A percentile compares a stretch with the other conserved stretches of the same genome.
phyloP scores from a whole-genome alignment of 164 flowering plant species.

The Taxillus chinensis region DNA sequence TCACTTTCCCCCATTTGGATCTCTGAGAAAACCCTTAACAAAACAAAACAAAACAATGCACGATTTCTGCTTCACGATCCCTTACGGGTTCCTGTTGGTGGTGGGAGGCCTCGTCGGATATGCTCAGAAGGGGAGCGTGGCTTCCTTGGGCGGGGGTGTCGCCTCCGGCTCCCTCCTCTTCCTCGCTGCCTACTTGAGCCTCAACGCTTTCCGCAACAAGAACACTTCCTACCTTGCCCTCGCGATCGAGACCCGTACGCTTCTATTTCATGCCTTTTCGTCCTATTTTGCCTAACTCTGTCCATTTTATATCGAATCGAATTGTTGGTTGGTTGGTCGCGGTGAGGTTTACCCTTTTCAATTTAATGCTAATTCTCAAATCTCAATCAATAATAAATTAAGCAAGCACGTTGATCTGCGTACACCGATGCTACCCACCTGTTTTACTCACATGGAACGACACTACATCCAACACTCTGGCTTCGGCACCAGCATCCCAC shows the following conservation, averaged over 20 bases:
- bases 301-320: too few species aligned
- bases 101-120: slow-evolving; percentile 74
- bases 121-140: slow-evolving; percentile 57
- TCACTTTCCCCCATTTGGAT: too few species aligned
- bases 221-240: slow-evolving; percentile 57
- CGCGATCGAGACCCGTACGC: slow-evolving; percentile 60
- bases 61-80: slow-evolving; percentile 96
- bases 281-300: neutral
- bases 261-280: neutral
- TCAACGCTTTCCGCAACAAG: slow-evolving; percentile 62
- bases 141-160: slow-evolving; percentile 72
- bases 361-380: too few species aligned
- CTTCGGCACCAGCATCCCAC: too few species aligned
- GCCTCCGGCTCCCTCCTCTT: slow-evolving; percentile 65
- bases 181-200: slow-evolving; percentile 70
- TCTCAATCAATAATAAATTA: too few species aligned
- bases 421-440: too few species aligned
- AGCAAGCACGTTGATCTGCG: too few species aligned
- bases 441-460: too few species aligned
- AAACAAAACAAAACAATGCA: slow-evolving; percentile 35
- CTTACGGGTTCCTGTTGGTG: slow-evolving; percentile 61
- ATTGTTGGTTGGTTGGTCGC: neutral
- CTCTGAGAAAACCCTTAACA: too few species aligned
- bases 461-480: too few species aligned
- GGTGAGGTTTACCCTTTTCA: neutral